These are phyloP conservation scores for Venturia oleaginea DNA, from an alignment of 2,329 filamentous ascomycete species.

Conservation along the genomic window DNA sequence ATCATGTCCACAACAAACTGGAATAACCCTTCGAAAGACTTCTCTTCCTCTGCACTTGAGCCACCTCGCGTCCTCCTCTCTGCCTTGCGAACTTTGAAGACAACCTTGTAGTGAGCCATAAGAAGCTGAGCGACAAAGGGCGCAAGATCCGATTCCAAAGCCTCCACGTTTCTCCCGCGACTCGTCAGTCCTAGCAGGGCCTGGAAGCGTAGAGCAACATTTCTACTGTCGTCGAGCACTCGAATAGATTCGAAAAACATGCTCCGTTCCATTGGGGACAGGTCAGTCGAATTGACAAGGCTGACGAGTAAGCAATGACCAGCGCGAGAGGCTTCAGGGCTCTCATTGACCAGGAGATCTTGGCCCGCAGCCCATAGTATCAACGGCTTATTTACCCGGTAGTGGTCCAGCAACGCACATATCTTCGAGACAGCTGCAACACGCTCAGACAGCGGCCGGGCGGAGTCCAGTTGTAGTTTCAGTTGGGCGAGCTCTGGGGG, in stretches of 20 bases:
- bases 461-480: conserved; percentile 24
- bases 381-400: conserved; percentile 28
- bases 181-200: conserved; percentile 28
- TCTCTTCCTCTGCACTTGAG: conserved; percentile 21
- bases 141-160: conserved; percentile 27
- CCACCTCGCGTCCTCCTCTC: conserved; percentile 21
- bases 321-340: conserved; percentile 24
- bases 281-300: conserved; percentile 25
- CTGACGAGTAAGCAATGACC: conserved; percentile 28
- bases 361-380: conserved; percentile 29
- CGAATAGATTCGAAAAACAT: conserved; percentile 30
- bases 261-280: conserved; percentile 28
- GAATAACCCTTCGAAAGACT: conserved; percentile 50
- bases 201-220: conserved; percentile 27
- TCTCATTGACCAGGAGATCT: conserved; percentile 28
- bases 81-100: conserved; percentile 22
- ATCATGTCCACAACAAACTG: conserved; percentile 57
- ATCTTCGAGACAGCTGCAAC: conserved; percentile 26
- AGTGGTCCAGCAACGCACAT: conserved; percentile 26
- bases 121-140: conserved; percentile 27
- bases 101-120: conserved; percentile 25
- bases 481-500: conserved; percentile 28
- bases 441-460: conserved; percentile 22
- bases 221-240: conserved; percentile 21
- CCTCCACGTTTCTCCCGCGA: conserved; percentile 29